Base-by-base conservation (phyloP, 345 rosid genomes). In the Rhodomyrtus tomentosa region DNA sequence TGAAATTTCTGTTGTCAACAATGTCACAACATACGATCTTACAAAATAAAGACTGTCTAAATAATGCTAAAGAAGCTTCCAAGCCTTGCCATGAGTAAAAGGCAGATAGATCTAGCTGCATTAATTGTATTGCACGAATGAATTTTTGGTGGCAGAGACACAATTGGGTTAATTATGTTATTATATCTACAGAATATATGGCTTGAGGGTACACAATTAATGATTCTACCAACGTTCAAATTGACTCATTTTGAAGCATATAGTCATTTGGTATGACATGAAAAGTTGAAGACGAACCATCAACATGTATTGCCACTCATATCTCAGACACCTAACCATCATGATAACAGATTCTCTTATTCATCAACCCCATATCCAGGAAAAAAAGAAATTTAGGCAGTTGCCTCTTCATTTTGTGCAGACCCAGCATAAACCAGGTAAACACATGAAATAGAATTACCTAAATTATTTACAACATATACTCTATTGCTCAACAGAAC, bases 391-490 rank as follows among this genome's bases (percentile, higher is more conserved):
- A 68, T 21, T 32, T 68, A 68, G 45, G 45, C 24, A 36, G 79
- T 36, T 36, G 79, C 79, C 79, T 36, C 45, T 36, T 68, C 45
- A 68, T 68, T 20, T 68, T 18, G 1, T 32, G 45, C 25, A 68
- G 79, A 68, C 36, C 79, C 45, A 68, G 36, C 25, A 29, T 32
- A 32, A 62, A 62, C 74, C 36, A 62, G 22, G 42, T 32, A 62
- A 32, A 32, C 0, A 68, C 16, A 51, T 32, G 38, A 80, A n/a
- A 14, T 3, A 24, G n/a, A 40, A 54, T 53, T 93, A 96, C 99
- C 99, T 84, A 95, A 89, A 88, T 93, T 91, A 86, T 93, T 96
- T 62, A 94, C 91, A 29, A 95, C 93, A 83, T 85, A 96, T 82
- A 94, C 93, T 90, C 90, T 94, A 32, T 93, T 93, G 7, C 53